A percentile compares a stretch with the other conserved stretches of the same genome.
Evolutionary conservation across 2,329 filamentous ascomycete species (phyloP).

Genomic region (Meredithiella fracta): DNA sequence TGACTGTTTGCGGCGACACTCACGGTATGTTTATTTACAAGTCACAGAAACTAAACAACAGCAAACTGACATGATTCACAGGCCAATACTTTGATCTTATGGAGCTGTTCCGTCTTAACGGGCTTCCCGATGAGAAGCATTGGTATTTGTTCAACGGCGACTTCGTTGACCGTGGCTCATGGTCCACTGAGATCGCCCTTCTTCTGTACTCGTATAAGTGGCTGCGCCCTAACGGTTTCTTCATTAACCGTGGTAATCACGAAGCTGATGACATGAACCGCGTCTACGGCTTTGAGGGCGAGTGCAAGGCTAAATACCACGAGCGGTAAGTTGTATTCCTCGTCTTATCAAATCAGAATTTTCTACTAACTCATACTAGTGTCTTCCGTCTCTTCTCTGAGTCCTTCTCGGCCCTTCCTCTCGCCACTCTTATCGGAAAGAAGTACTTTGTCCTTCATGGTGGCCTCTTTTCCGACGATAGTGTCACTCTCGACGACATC

Average conservation of each 20-base stretch:
- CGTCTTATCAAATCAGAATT: background rate
- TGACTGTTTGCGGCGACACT: slow-evolving; percentile 95
- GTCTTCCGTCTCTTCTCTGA: slow-evolving; percentile 97
- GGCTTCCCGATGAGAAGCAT: slow-evolving; percentile 68
- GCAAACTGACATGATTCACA: slow-evolving; percentile 22
- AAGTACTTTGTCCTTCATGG: slow-evolving; percentile 90
- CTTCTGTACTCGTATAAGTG: slow-evolving; percentile 94
- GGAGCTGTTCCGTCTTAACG: slow-evolving; percentile 88
- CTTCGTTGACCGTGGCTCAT: slow-evolving; percentile 93
- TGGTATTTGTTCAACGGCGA: slow-evolving; percentile 97
- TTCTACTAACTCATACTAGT: slow-evolving; percentile 22
- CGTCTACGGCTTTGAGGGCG: slow-evolving; percentile 94
- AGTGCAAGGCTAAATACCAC: slow-evolving; percentile 96
- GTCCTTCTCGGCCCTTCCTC: slow-evolving; percentile 82
- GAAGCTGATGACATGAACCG: slow-evolving; percentile 99
- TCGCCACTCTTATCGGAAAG: slow-evolving; percentile 79
- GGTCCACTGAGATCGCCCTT: slow-evolving; percentile 93
- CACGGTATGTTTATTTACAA: slow-evolving; percentile 47
- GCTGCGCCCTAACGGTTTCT: slow-evolving; percentile 74
- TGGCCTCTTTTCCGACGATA: slow-evolving; percentile 91
- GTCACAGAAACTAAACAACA: background rate
- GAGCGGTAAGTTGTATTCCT: slow-evolving; percentile 36
- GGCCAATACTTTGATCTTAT: slow-evolving; percentile 96
- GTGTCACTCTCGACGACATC: slow-evolving; percentile 80
- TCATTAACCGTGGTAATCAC: slow-evolving; percentile 94